phyloP scores from a whole-genome alignment of 495 filamentous ascomycete genomes.

The Trichoderma erinaceum region DNA sequence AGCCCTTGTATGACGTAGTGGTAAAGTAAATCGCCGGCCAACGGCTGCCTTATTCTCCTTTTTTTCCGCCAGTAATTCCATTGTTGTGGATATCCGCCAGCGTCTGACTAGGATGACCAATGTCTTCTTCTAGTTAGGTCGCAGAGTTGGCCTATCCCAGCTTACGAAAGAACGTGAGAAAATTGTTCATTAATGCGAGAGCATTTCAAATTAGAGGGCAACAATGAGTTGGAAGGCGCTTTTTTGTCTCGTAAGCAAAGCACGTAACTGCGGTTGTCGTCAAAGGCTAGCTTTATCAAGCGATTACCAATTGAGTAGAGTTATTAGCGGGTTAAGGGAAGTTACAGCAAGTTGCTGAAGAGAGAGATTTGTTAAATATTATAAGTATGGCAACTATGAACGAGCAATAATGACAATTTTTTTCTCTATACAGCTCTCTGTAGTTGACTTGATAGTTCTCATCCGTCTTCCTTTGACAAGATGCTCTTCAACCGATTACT shows the following conservation, averaged over 20 bases:
- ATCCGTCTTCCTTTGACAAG: not conserved
- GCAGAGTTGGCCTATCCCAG: not conserved
- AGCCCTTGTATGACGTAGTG: not conserved
- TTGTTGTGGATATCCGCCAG: not conserved
- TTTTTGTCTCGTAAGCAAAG: not conserved
- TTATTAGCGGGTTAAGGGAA: not conserved
- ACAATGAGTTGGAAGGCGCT: too few relatives aligned
- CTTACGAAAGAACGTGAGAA: not conserved
- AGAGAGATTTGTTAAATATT: not conserved
- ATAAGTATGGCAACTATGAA: not conserved
- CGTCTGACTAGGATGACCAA: not conserved
- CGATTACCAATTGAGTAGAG: not conserved
- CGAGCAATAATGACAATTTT: not conserved
- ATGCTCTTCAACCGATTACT: not conserved
- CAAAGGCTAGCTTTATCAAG: not conserved
- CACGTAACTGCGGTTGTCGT: too few relatives aligned
- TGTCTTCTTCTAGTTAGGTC: not conserved
- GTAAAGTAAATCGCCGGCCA: not conserved
- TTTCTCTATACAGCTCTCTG: not conserved
- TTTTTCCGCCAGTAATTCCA: not conserved
- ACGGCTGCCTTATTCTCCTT: not conserved
- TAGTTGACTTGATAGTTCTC: not conserved
- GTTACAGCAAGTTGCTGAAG: not conserved
- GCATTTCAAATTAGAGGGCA: too few relatives aligned
- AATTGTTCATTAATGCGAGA: not conserved